Conservation (phyloP, 371 early-diverging fungal species). For the Mortierella sp. region DNA sequence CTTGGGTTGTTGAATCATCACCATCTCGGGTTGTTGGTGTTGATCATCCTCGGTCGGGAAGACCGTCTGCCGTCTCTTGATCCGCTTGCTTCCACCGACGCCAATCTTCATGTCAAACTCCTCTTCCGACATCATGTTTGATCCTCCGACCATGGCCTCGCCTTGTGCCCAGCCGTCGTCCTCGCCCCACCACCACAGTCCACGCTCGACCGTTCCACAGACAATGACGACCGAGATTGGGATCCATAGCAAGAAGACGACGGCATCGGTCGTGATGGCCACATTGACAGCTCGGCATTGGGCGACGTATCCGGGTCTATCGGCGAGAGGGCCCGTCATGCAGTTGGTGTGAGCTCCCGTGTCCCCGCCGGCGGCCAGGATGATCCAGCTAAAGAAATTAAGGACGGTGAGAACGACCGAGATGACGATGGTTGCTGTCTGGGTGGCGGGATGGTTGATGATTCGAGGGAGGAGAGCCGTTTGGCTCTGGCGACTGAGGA, state of each 20-base stretch:
- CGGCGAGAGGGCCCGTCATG: slow-evolving; percentile 12
- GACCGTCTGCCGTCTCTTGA: slow-evolving; percentile 45
- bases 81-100: slow-evolving; percentile 35
- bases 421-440: slow-evolving; percentile 48
- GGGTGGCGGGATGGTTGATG: slow-evolving; percentile 52
- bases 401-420: slow-evolving; percentile 48
- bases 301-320: slow-evolving; percentile 19
- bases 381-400: slow-evolving; percentile 55
- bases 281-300: slow-evolving; percentile 50
- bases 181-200: slow-evolving; percentile 58
- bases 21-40: slow-evolving; percentile 13
- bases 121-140: slow-evolving; percentile 56
- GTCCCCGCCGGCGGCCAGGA: slow-evolving; percentile 33
- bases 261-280: slow-evolving; percentile 27
- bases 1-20: slow-evolving; percentile 47
- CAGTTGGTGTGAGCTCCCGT: slow-evolving; percentile 40
- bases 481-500: slow-evolving; percentile 49
- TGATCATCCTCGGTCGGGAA: slow-evolving; percentile 31
- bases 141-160: slow-evolving; percentile 30
- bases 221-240: slow-evolving; percentile 54
- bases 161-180: slow-evolving; percentile 46
- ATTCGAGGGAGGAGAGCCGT: slow-evolving; percentile 40
- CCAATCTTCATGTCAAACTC: slow-evolving; percentile 55
- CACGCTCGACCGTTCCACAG: slow-evolving; percentile 54
- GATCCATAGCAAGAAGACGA: slow-evolving; percentile 53